Evolutionary conservation across 2,329 filamentous ascomycete genomes (phyloP), one percentile per base, ranked within the genome.

Genomic region (Ceratocystis diversiconidia): DNA sequence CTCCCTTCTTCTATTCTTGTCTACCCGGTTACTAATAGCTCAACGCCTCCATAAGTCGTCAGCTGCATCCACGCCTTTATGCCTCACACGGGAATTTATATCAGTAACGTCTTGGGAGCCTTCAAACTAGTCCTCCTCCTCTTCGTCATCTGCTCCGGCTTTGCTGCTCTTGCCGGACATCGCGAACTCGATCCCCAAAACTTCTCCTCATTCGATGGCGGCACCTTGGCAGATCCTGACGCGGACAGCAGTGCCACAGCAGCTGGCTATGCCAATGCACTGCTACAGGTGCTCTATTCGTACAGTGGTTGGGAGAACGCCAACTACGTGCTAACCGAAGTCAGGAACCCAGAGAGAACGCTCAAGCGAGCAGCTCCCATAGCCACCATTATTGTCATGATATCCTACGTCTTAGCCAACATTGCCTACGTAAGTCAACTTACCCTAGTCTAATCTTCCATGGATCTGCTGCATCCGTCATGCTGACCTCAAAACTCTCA

Each of bases 261-360:
- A 2, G 41, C 62, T 5, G 55, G 62, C 15, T 66, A 64, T 66
- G 65, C 65, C 19, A 83, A 80, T 2, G 82, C 83, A 0, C 74
- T 85, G 10, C 75, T 85, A 2, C 80, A 80, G 32, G 80, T 85
- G 65, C 76, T 85, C 17, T 84, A 85, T 74, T 82, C 79, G 15
- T 85, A 84, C 74, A 82, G 82, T 69, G 83, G 83, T 2, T 86
- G 82, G 83, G 81, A 84, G 70, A 85, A 84, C 66, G 82, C 82
- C 36, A 85, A 84, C 72, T 85, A 85, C 67, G 83, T 85, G 1
- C 73, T 85, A 2, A 76, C 79, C 67, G 83, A 86, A 70, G 74
- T 85, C 43, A 81, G 78, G 68, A 77, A 80, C 55, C 82, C 82
- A 0, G 77, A 75, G 36, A 79, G 77, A 69, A 85, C 82, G 0